Evolutionary conservation across 371 early-diverging fungal genomes (phyloP), one percentile per base, ranked within the genome.

Genomic region (Mucor circinelloides): DNA sequence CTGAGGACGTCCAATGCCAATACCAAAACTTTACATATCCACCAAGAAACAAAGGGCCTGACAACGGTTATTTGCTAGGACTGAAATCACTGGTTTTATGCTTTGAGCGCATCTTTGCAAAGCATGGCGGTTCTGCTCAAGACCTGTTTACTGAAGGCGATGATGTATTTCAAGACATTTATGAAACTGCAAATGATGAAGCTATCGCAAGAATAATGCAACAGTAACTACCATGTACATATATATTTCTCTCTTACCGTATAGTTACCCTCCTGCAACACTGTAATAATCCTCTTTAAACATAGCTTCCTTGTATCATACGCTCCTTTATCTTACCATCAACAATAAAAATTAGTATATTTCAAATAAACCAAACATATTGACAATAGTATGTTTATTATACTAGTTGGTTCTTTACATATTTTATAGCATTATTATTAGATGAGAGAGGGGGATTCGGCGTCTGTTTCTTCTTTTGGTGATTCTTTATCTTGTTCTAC

Each of bases 61-160:
- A 93, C 69, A 80, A 84, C 54, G 94, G 94, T 0, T 93, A 93
- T 68, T 73, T 92, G 17, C 72, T 91, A 9, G 94, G 94, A 1
- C 78, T 93, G 32, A 84, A 87, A 61, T 87, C 87, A n/a, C 70
- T 93, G 57, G 87, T 89, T 48, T 69, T 73, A 25, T 86, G 83
- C 58, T 92, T 92, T 76, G 89, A 90, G 31, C 81, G 84, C 73
- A 87, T 90, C 15, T 84, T 83, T 71, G 66, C 73, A 34, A 61
- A 70, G 4, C 70, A 86, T 64, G 84, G 85, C 15, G 85, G 85
- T 34, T 71, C 67, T 10, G 30, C 55, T 6, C 46, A 55, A 23
- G 75, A 78, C 38, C 70, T 83, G 12, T 58, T 63, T n/a, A 48
- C 56, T 3, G 59, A 74, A 13, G 64, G 61, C 2, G 69, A 74